These are phyloP conservation scores for Nidularia sp. DNA, from an alignment of 768 basidiomycete species.

Conservation along the genomic window DNA sequence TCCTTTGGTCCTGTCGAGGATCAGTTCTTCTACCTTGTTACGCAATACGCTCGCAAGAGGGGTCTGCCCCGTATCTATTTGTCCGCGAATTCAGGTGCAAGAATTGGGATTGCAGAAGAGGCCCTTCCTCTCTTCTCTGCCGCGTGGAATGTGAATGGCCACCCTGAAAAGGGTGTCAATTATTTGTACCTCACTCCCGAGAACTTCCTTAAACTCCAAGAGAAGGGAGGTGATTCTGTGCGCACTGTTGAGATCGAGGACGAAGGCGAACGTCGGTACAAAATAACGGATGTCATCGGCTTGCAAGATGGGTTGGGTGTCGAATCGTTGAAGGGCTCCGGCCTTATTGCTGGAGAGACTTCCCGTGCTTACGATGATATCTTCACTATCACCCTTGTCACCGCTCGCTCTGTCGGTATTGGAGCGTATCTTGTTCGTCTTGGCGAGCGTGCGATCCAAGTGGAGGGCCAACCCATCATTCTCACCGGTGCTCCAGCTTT, in stretches of 20 bases:
- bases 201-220: conserved; percentile 83
- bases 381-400: conserved; percentile 98
- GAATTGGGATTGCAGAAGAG: conserved; percentile 95
- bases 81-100: conserved; percentile 98
- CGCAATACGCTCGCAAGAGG: conserved; percentile 83
- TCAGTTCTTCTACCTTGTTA: conserved; percentile 93
- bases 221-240: conserved; percentile 76
- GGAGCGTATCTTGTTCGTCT: conserved; percentile 98
- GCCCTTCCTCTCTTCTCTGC: conserved; percentile 81
- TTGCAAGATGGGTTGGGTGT: conserved; percentile 97
- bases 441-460: conserved; percentile 96
- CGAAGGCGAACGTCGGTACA: conserved; percentile 83
- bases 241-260: conserved; percentile 83
- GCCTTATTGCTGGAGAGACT: conserved; percentile 97
- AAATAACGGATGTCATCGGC: conserved; percentile 95
- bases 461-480: conserved; percentile 99
- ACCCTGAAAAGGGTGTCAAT: conserved; percentile 92
- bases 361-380: conserved; percentile 99
- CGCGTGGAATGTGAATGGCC: conserved; percentile 79
- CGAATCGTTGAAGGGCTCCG: conserved; percentile 92
- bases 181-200: conserved; percentile 96
- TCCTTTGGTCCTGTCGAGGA: conserved; percentile 97
- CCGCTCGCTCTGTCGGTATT: conserved; percentile 97
- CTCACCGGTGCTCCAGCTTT: conserved; percentile 94
- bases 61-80: conserved; percentile 96